A percentile compares a stretch with the other conserved stretches of the same genome.
These are phyloP conservation scores for Inonotus hispidus DNA, from an alignment of 1,284 basidiomycete genomes.

Conservation along the genomic window DNA sequence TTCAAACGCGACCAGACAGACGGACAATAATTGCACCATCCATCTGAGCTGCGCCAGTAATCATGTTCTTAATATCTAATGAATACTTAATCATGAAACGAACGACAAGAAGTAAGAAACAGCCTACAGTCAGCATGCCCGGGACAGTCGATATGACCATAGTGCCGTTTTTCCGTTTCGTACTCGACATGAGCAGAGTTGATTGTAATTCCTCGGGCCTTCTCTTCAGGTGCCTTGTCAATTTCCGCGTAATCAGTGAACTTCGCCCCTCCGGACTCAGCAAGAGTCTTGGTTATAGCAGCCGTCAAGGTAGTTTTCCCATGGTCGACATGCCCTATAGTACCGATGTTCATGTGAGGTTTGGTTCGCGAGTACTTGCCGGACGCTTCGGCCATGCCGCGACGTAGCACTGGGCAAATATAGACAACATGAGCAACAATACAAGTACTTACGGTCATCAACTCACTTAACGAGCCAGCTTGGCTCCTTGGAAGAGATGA, in stretches of 20 bases:
- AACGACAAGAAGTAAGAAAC: background rate
- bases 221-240: conserved; percentile 99
- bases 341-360: conserved; percentile 97
- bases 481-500: conserved; percentile 8
- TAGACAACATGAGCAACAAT: background rate
- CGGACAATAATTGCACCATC: conserved; percentile 87
- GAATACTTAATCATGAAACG: conserved; percentile 4
- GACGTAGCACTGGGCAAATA: conserved; percentile 36
- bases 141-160: conserved; percentile 99
- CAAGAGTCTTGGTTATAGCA: conserved; percentile 95
- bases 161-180: conserved; percentile 88
- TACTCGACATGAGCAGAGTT: conserved; percentile 96
- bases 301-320: conserved; percentile 98
- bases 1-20: background rate
- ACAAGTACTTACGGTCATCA: background rate
- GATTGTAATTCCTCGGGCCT: conserved; percentile 99
- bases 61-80: conserved; percentile 95
- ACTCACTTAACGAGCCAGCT: conserved; percentile 12
- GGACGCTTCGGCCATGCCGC: conserved; percentile 72
- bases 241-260: conserved; percentile 98
- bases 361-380: conserved; percentile 78
- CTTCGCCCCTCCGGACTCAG: conserved; percentile 78
- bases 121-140: conserved; percentile 85
- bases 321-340: conserved; percentile 93
- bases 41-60: conserved; percentile 99